phyloP scores from a whole-genome alignment of 352 stramenopile species.

The Pythium folliculosum region DNA sequence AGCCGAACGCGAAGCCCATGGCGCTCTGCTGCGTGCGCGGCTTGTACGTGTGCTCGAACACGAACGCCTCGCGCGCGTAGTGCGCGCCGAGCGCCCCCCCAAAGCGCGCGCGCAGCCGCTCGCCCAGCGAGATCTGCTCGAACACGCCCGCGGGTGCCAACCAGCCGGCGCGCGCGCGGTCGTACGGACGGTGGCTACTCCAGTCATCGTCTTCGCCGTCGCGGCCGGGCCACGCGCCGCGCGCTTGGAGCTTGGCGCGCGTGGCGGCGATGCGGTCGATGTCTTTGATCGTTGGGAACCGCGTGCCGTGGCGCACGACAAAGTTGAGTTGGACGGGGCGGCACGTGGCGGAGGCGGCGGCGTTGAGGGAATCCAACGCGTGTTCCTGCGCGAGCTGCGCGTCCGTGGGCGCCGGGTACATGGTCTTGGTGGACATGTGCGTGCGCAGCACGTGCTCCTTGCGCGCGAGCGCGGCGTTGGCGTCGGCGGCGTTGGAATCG shows the following conservation, averaged over 20 bases:
- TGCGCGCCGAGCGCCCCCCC: conserved; percentile 7
- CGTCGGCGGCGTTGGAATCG: not conserved
- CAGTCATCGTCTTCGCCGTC: conserved; percentile 27
- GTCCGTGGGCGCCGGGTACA: conserved; percentile 44
- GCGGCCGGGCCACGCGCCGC: too few species aligned
- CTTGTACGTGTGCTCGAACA: conserved; percentile 85
- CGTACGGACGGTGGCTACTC: conserved; percentile 46
- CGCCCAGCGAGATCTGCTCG: conserved; percentile 64
- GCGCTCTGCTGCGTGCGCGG: conserved; percentile 77
- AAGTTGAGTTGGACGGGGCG: conserved; percentile 71
- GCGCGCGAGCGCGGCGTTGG: not conserved
- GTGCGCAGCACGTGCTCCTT: conserved; percentile 38
- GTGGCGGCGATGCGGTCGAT: conserved; percentile 55
- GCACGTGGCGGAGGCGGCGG: too few species aligned
- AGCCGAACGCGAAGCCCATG: conserved; percentile 70
- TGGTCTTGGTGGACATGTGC: conserved; percentile 84
- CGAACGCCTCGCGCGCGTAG: conserved; percentile 35
- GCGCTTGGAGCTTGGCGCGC: conserved; percentile 37
- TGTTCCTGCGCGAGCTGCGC: conserved; percentile 12
- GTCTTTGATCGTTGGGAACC: conserved; percentile 79
- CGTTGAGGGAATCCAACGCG: not conserved
- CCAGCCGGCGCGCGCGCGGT: conserved; percentile 42
- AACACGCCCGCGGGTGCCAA: conserved; percentile 56
- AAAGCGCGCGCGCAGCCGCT: conserved; percentile 53
- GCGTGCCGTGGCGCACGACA: conserved; percentile 76